Evolutionary conservation across 805 yeast species (phyloP).

Genomic region (Metschnikowia baotianmanensis): DNA sequence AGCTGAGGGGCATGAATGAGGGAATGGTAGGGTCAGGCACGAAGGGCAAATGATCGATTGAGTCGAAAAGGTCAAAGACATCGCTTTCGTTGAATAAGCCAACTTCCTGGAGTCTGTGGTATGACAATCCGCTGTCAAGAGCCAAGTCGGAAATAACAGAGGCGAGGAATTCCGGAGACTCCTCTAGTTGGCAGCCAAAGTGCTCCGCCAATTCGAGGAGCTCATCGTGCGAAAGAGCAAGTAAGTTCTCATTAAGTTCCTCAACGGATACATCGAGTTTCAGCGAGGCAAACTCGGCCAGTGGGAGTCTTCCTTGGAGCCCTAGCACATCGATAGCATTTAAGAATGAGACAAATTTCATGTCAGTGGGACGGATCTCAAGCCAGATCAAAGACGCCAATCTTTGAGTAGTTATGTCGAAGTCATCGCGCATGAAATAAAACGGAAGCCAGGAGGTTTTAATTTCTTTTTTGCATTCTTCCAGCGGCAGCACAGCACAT

Average conservation of each 20-base stretch:
- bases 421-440: slow-evolving; percentile 2
- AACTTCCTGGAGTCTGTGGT: not conserved
- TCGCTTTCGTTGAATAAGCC: slow-evolving; percentile 14
- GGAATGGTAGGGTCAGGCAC: slow-evolving; percentile 2
- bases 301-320: slow-evolving; percentile 4
- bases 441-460: slow-evolving; percentile 5
- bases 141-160: not conserved
- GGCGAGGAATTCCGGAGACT: slow-evolving; percentile 1
- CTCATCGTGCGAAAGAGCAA: not conserved
- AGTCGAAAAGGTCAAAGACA: slow-evolving; percentile 14
- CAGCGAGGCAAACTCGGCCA: slow-evolving; percentile 7
- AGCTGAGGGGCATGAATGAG: not conserved
- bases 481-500: slow-evolving; percentile 5
- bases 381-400: slow-evolving; percentile 9
- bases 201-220: not conserved
- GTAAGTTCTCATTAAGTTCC: not conserved
- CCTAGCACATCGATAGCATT: not conserved
- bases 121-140: slow-evolving; percentile 7
- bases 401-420: slow-evolving; percentile 4
- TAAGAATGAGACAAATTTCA: slow-evolving; percentile 1
- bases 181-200: not conserved
- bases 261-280: slow-evolving; percentile 3
- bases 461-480: not conserved
- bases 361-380: not conserved
- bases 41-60: not conserved